Evolutionary conservation across 441 rosid genomes (phyloP).

Genomic region (Populus tomentosa): DNA sequence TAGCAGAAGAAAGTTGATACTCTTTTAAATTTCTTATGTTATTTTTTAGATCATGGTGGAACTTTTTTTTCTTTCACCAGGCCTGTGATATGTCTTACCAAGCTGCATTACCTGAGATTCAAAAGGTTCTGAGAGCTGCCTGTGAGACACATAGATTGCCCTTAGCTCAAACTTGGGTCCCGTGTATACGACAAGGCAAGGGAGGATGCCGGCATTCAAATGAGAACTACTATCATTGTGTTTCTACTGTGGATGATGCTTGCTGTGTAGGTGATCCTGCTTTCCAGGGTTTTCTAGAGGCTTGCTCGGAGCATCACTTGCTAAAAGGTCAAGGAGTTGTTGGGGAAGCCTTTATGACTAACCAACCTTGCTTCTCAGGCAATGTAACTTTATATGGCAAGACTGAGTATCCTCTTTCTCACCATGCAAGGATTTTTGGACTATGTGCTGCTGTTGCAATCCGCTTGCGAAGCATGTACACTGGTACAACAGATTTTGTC

Average conservation of each 20-base stretch:
- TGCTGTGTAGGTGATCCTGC: slow-evolving; percentile 57
- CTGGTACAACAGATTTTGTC: slow-evolving; percentile 66
- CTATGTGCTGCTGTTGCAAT: slow-evolving; percentile 82
- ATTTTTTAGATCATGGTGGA: not conserved
- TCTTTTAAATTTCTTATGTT: not conserved
- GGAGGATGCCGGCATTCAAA: slow-evolving; percentile 73
- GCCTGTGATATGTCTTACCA: slow-evolving; percentile 43
- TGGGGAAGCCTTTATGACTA: slow-evolving; percentile 78
- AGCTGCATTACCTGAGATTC: slow-evolving; percentile 74
- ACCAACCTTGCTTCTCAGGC: slow-evolving; percentile 75
- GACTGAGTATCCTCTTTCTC: slow-evolving; percentile 85
- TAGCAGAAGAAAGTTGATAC: slow-evolving; percentile 2
- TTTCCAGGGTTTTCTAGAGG: slow-evolving; percentile 62
- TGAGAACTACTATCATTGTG: slow-evolving; percentile 60
- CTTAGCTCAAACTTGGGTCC: slow-evolving; percentile 81
- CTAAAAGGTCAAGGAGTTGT: slow-evolving; percentile 88
- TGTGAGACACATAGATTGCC: slow-evolving; percentile 74
- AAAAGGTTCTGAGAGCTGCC: slow-evolving; percentile 61
- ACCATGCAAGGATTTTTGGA: slow-evolving; percentile 77
- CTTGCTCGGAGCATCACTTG: slow-evolving; percentile 90
- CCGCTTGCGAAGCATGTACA: slow-evolving; percentile 62
- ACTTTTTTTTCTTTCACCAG: slow-evolving; percentile 30
- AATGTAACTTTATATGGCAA: slow-evolving; percentile 55
- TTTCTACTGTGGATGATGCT: slow-evolving; percentile 76
- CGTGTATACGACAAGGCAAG: slow-evolving; percentile 74